Evolutionary conservation across 768 basidiomycete genomes (phyloP).

Genomic region (Phaeolepiota aurea): DNA sequence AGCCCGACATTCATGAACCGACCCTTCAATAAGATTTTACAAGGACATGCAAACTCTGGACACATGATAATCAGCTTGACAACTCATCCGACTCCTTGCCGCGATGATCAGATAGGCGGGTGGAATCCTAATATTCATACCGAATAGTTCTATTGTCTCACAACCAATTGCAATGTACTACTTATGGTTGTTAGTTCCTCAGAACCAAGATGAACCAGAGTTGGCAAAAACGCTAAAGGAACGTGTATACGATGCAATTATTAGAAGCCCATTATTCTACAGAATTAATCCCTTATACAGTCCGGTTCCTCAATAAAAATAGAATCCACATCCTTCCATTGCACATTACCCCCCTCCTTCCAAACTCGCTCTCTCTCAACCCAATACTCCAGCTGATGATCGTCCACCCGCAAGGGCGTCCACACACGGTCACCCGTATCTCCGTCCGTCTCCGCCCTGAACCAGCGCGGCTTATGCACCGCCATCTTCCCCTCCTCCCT

Average conservation of each 20-base stretch:
- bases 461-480: slow-evolving; percentile 85
- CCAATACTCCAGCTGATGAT: slow-evolving; percentile 73
- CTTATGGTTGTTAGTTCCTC: too few relatives aligned
- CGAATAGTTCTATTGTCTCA: too few relatives aligned
- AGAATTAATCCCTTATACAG: slow-evolving; percentile 12
- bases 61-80: too few relatives aligned
- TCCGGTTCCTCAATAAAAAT: slow-evolving; percentile 74
- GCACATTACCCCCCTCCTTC: slow-evolving; percentile 24
- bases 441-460: slow-evolving; percentile 68
- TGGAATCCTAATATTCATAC: too few relatives aligned
- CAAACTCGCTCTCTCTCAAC: slow-evolving; percentile 61
- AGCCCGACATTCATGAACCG: neutral
- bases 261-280: neutral
- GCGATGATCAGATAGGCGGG: too few relatives aligned
- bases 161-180: too few relatives aligned
- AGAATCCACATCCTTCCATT: slow-evolving; percentile 53
- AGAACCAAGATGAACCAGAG: too few relatives aligned
- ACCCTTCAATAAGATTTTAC: neutral
- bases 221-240: too few relatives aligned
- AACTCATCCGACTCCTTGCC: too few relatives aligned
- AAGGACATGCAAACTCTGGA: too few relatives aligned
- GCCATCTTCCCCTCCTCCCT: slow-evolving; percentile 68
- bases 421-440: slow-evolving; percentile 91
- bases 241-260: too few relatives aligned
- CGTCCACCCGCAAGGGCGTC: slow-evolving; percentile 50